Base-by-base conservation (phyloP, 2,329 filamentous ascomycete genomes). In the Curvularia lunata region DNA sequence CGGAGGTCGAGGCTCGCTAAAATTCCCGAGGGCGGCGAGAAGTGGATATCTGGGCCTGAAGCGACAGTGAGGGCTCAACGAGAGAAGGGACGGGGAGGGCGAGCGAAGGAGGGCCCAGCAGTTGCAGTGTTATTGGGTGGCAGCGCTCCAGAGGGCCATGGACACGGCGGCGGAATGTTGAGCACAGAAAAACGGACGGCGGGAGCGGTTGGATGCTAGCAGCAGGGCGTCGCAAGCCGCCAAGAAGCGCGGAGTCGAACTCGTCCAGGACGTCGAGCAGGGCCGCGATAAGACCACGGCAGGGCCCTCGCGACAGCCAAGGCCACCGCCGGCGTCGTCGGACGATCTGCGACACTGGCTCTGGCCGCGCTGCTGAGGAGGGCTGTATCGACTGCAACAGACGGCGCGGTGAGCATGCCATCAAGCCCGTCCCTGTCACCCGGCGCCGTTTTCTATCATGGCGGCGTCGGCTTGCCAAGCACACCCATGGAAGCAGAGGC, bases 161-260 rank as follows among this genome's bases (percentile, higher is more conserved):
- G 42, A 49, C 23, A 46, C 19, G 38, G 12, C 30, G 21, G n/a
- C 34, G 40, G 47, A 16, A 30, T 49, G 51, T 45, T 51, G 54
- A 54, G 45, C 28, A 48, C 50, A 56, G 47, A 53, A 13, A 10
- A 48, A 45, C 45, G 56, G 37, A 37, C 56, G 53, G 45, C 56
- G 53, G 41, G 43, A 32, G 48, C 43, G 43, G 52, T 56, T 51
- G 54, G 49, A 52, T 48, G 53, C 40, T 54, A 43, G 48, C 45
- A 46, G 61, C 56, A 55, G 58, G 57, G 61, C 62, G 49, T 54
- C 58, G 62, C 62, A 68, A 65, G 59, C 58, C 62, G 64, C 66
- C 66, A 67, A 67, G 66, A 47, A 62, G 58, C 46, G 40, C 53
- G 56, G 59, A 61, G 48, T 51, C 60, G 49, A 59, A 45, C n/a